Evolutionary conservation across 1,139 yeast genomes (phyloP).

Genomic region (Saccharomyces hybrid): DNA sequence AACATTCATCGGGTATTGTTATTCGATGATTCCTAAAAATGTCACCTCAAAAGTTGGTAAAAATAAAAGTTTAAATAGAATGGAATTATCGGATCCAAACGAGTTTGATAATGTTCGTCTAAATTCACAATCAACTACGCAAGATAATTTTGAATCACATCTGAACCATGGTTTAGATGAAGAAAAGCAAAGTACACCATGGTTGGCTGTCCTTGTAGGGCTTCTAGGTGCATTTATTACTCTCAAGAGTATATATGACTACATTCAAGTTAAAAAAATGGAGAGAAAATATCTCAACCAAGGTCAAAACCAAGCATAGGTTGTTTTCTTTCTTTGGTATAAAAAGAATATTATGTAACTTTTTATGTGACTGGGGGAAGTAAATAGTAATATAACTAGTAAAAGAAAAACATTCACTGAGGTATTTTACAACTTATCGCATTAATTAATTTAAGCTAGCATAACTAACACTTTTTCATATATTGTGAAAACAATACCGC

Average conservation of each 20-base stretch:
- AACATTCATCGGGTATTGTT: constrained; percentile 73
- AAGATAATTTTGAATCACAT: constrained; percentile 43
- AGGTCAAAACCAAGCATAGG: constrained; percentile 20
- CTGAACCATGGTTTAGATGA: constrained; percentile 35
- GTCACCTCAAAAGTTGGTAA: constrained; percentile 31
- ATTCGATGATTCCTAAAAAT: constrained; percentile 55
- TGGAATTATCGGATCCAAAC: constrained; percentile 49
- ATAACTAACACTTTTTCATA: constrained; percentile 79
- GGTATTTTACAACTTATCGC: neutral
- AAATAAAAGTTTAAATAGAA: constrained; percentile 31
- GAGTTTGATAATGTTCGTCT: constrained; percentile 41
- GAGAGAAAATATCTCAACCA: constrained; percentile 38
- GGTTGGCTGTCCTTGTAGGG: constrained; percentile 23
- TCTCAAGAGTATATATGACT: constrained; percentile 62
- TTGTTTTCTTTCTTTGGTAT: neutral
- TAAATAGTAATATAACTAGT: neutral
- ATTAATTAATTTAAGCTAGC: constrained; percentile 29
- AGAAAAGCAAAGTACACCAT: constrained; percentile 35
- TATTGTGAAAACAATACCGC: constrained; percentile 92
- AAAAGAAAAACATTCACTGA: constrained; percentile 1
- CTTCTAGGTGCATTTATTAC: constrained; percentile 59
- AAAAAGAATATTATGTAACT: neutral
- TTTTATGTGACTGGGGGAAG: neutral
- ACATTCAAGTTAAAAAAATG: constrained; percentile 65
- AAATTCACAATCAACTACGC: constrained; percentile 17